phyloP scores from a whole-genome alignment of 495 filamentous ascomycete genomes.

The Annulohypoxylon stygium region DNA sequence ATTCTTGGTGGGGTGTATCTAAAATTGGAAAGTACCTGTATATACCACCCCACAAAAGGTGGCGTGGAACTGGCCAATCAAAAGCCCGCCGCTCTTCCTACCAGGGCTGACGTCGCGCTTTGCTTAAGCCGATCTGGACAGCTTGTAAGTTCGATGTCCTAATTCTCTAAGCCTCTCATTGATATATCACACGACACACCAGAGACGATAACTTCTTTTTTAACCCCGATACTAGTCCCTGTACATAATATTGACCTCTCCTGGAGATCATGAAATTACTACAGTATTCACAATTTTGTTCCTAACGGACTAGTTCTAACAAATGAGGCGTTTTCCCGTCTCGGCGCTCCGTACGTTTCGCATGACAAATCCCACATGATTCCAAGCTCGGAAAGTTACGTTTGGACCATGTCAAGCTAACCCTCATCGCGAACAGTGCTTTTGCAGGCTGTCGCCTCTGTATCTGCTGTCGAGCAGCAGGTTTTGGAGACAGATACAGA shows the following conservation, averaged over 20 bases:
- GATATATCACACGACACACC: conserved; percentile 15
- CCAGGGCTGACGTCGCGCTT: conserved; percentile 44
- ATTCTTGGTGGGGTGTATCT: conserved; percentile 19
- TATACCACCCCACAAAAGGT: not conserved
- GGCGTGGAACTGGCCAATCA: conserved; percentile 26
- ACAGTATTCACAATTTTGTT: conserved; percentile 46
- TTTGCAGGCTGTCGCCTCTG: conserved; percentile 57
- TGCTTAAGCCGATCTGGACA: conserved; percentile 50
- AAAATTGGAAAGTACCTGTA: conserved; percentile 4
- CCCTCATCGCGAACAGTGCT: conserved; percentile 55
- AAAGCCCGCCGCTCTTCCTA: conserved; percentile 6
- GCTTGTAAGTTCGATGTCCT: conserved; percentile 46
- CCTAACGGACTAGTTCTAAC: conserved; percentile 43
- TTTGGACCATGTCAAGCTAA: conserved; percentile 44
- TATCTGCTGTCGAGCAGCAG: conserved; percentile 55
- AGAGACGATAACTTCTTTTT: not conserved
- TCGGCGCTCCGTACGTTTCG: conserved; percentile 58
- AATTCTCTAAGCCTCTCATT: conserved; percentile 8
- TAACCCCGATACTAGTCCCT: conserved; percentile 2
- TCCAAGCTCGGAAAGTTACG: conserved; percentile 35
- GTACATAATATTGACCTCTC: conserved; percentile 28
- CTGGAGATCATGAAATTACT: conserved; percentile 49
- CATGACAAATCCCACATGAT: conserved; percentile 13
- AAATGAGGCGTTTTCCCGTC: conserved; percentile 59
- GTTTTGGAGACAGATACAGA: conserved; percentile 49